Percentiles rank a stretch among this genome's conserved stretches.
Evolutionary conservation across 2,329 filamentous ascomycete genomes (phyloP).

Genomic region (Diaporthe vaccinii): DNA sequence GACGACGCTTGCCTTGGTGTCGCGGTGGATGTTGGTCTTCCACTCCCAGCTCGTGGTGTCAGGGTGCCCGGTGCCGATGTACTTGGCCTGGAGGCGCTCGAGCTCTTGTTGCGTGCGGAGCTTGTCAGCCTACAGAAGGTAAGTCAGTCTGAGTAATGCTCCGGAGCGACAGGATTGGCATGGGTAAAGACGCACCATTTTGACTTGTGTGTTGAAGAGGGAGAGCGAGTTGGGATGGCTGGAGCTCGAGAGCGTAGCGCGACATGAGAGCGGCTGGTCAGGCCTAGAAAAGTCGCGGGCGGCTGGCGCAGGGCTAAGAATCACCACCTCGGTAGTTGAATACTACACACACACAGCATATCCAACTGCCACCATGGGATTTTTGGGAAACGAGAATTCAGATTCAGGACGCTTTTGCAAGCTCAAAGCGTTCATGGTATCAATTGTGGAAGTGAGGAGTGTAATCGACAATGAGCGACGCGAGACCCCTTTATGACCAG

Average conservation of each 20-base stretch:
- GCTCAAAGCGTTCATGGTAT: slow-evolving; percentile 23
- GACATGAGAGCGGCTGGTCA: not conserved
- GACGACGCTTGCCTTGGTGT: slow-evolving; percentile 89
- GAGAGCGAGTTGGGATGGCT: not conserved
- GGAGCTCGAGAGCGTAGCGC: not conserved
- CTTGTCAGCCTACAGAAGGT: slow-evolving; percentile 82
- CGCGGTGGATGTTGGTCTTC: slow-evolving; percentile 94
- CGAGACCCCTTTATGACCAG: not conserved
- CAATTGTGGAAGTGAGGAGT: slow-evolving; percentile 24
- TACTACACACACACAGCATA: not conserved
- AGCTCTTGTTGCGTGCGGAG: slow-evolving; percentile 98
- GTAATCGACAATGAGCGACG: slow-evolving; percentile 7
- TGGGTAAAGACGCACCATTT: slow-evolving; percentile 29
- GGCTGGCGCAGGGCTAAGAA: not conserved
- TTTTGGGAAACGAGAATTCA: not conserved
- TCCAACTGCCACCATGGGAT: not conserved
- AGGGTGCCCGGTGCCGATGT: slow-evolving; percentile 94
- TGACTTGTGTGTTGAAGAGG: not conserved
- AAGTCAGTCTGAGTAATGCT: not conserved
- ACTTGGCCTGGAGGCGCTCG: slow-evolving; percentile 95
- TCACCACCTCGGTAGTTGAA: slow-evolving; percentile 1
- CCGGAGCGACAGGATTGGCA: not conserved
- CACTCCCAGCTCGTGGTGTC: slow-evolving; percentile 99
- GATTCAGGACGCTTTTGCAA: slow-evolving; percentile 6
- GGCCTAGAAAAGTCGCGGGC: not conserved